Base-by-base conservation (phyloP, 176 grass and related monocot species). In the Musa schizocarpa region DNA sequence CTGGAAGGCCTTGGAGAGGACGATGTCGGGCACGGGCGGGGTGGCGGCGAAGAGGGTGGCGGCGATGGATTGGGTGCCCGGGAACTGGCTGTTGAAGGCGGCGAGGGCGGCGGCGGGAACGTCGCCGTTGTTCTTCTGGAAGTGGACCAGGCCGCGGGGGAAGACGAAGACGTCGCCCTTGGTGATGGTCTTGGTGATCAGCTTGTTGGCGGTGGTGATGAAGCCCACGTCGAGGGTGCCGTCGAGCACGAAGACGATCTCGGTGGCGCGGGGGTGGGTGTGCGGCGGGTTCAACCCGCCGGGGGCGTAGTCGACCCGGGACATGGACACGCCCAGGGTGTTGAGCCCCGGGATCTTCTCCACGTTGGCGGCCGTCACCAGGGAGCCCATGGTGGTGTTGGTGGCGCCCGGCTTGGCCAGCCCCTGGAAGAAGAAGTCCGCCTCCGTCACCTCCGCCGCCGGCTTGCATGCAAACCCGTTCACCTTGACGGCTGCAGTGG, bases 71-170 rank as follows among this genome's bases (percentile, higher is more conserved):
- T 87, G 84, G 3, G 88, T 96, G 53, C 92, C 92, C 52, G 86
- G 89, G 20, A 92, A 73, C 82, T 96, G 92, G 86, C 89, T 92
- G 71, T 92, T 92, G 86, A 96, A 96, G 12, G 21, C 92, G 11
- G 89, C 79, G 16, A 96, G 34, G 73, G 90, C 89, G 0, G 84
- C 73, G 74, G 92, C 89, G 0, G 88, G 55, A 16, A 29, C 17
- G 9, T 81, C 0, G 0, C 84, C 92, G 4, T 71, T 73, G 50
- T 96, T 96, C 89, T 89, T 90, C 86, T 96, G 86, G 82, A 92
- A 96, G 74, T 92, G 92, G 8, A 89, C 84, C 23, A 96, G 86
- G 0, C 92, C 84, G 0, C 84, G 77, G 0, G 89, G 92, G 82
- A 96, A 96, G 21, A 87, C 92, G 69, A 96, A 96, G 26, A 83